phyloP scores from a whole-genome alignment of 305 asterid species.

The Fraxinus greggii region DNA sequence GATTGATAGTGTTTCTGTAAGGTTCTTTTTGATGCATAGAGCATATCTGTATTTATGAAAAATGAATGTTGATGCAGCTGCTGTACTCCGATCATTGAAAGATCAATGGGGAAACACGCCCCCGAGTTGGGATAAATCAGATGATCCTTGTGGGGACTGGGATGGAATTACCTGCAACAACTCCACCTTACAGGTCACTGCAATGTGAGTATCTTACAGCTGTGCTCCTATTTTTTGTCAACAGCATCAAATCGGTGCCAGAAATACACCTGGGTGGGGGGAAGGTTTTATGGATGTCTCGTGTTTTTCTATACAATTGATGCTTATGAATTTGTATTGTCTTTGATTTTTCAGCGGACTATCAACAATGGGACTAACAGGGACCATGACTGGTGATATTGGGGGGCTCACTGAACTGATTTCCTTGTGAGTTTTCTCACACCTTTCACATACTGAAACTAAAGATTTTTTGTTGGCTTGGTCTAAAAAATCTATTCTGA shows the following conservation, averaged over 20 bases:
- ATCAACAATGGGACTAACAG: slow-evolving; percentile 79
- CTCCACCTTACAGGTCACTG: slow-evolving; percentile 71
- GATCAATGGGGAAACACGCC: slow-evolving; percentile 81
- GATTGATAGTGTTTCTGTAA: neutral
- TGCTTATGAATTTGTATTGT: neutral
- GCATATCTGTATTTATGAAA: neutral
- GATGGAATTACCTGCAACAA: slow-evolving; percentile 81
- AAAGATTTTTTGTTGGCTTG: neutral
- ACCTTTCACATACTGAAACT: neutral
- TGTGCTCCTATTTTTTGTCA: neutral
- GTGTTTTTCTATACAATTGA: neutral
- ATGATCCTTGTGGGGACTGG: slow-evolving; percentile 87
- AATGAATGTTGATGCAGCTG: slow-evolving; percentile 48
- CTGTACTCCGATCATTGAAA: slow-evolving; percentile 71
- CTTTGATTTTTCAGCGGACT: slow-evolving; percentile 58
- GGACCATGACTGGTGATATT: slow-evolving; percentile 77
- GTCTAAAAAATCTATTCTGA: neutral
- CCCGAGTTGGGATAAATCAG: slow-evolving; percentile 72
- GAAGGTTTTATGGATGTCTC: neutral
- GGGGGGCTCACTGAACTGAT: slow-evolving; percentile 76
- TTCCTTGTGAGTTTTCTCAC: slow-evolving; percentile 67
- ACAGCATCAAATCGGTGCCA: neutral
- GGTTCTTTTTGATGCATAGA: neutral
- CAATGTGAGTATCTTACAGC: slow-evolving; percentile 43
- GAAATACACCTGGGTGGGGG: neutral